A percentile compares a stretch with the other conserved stretches of the same genome.
Conservation (phyloP, 2,329 filamentous ascomycete species). For the Aspergillus niger region DNA sequence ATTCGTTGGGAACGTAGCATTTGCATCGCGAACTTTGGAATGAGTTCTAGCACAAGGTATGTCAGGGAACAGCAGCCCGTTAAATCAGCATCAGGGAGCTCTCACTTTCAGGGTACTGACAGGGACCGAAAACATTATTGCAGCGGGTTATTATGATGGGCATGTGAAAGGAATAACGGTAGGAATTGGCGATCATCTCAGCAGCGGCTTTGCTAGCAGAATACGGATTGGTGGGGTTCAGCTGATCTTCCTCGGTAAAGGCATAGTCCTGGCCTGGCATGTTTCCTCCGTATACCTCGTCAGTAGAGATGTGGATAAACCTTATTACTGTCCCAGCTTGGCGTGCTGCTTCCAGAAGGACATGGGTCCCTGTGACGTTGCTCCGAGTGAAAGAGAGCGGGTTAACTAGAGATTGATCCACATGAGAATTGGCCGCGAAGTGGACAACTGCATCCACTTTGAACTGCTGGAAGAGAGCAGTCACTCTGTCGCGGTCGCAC, state of each 20-base stretch:
- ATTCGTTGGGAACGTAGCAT: conserved; percentile 68
- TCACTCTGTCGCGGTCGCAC: conserved; percentile 68
- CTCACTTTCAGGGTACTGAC: conserved; percentile 81
- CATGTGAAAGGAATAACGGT: conserved; percentile 78
- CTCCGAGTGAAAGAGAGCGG: conserved; percentile 79
- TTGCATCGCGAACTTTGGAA: conserved; percentile 77
- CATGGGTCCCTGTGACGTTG: conserved; percentile 83
- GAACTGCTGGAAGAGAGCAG: conserved; percentile 69
- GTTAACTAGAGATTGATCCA: conserved; percentile 80
- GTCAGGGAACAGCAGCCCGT: neutral
- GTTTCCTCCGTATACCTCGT: conserved; percentile 83
- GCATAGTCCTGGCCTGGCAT: neutral
- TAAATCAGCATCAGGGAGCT: conserved; percentile 6
- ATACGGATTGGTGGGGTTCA: conserved; percentile 83
- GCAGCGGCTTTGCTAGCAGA: conserved; percentile 79
- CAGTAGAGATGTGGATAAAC: conserved; percentile 81
- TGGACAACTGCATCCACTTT: conserved; percentile 79
- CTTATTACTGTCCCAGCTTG: conserved; percentile 65
- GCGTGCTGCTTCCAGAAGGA: conserved; percentile 74
- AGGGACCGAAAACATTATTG: conserved; percentile 84
- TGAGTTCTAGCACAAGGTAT: conserved; percentile 60
- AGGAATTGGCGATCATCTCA: conserved; percentile 83
- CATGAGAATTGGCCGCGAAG: conserved; percentile 83
- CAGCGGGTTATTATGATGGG: conserved; percentile 77
- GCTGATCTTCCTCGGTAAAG: conserved; percentile 67